Conservation (phyloP, 768 basidiomycete species). For the Russula olivacea region DNA sequence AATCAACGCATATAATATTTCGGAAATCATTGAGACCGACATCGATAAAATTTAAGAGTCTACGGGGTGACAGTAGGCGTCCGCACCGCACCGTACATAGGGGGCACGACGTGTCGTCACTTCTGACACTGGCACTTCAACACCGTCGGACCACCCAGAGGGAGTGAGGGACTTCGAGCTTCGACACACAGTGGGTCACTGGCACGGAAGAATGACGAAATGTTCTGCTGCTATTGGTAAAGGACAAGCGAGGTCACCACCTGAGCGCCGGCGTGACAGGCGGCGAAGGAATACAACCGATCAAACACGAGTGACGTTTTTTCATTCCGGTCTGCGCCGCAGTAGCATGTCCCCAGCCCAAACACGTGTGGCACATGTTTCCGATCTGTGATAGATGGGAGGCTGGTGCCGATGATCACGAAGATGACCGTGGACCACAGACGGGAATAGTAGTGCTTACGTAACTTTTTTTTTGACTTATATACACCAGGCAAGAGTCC, state of each 20-base stretch:
- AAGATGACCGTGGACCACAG: neutral
- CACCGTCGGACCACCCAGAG: neutral
- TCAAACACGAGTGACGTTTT: neutral
- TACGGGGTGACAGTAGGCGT: no score
- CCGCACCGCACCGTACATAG: neutral
- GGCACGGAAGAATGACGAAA: no score
- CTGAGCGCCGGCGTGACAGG: neutral
- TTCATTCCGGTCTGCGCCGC: neutral
- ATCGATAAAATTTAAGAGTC: neutral
- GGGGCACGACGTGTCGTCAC: neutral
- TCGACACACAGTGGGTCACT: neutral
- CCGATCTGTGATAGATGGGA: neutral
- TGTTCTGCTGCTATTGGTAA: no score
- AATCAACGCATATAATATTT: neutral
- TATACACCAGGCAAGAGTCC: no score
- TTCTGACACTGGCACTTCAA: no score
- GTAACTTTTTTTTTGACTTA: neutral
- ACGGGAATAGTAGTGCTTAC: neutral
- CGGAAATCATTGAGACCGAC: no score
- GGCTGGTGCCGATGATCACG: neutral
- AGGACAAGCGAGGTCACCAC: neutral
- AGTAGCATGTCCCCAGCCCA: neutral
- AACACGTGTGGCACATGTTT: neutral
- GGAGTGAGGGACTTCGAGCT: neutral
- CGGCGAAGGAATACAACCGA: neutral